Evolutionary conservation across 1,284 basidiomycete genomes (phyloP), one percentile per base, ranked within the genome.

Genomic region (Vanrija sp.): DNA sequence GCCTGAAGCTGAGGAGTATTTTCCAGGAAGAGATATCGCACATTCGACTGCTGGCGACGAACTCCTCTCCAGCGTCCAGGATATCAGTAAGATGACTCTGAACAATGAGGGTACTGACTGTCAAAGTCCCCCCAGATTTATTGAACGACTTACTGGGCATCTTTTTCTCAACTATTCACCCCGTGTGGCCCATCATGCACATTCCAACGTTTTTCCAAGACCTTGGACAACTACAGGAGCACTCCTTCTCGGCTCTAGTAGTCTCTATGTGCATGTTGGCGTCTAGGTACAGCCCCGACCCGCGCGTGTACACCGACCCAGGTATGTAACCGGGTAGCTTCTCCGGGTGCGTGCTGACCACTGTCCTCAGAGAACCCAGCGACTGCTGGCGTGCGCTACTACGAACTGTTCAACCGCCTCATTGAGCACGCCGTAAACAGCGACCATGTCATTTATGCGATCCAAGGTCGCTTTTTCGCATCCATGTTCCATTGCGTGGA

Each of bases 401-500:
- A 46, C 14, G 43, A 43, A 3, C 49, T 62, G n/a, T 62, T 62
- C 42, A 38, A 46, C 25, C 57, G 54, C 8, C 46, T 62, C n/a
- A 49, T 58, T 1, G 57, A 62, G 15, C 57, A 56, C 14, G 60
- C 60, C 3, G 43, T 59, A n/a, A 47, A 45, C 38, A 43, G 53
- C 14, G 57, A 62, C 47, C 51, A 62, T n/a, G 54, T 62, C 16
- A 47, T 62, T 18, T 59, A 54, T 23, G 53, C 60, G 6, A 55
- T 59, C 34, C 57, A 62, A 43, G 56, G 57, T 15, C 49, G 57
- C 8, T 57, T 62, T 40, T 55, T 62, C n/a, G 57, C 54, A 4
- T 34, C 56, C 23, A 55, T 52, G 46, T 63, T 58, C 45, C 59
- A 63, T 29, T 58, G 56, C 4, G 59, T 63, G 38, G 62, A 61